These are phyloP conservation scores for Paraphaeosphaeria sporulosa DNA, from an alignment of 2,329 filamentous ascomycete genomes.

Conservation along the genomic window DNA sequence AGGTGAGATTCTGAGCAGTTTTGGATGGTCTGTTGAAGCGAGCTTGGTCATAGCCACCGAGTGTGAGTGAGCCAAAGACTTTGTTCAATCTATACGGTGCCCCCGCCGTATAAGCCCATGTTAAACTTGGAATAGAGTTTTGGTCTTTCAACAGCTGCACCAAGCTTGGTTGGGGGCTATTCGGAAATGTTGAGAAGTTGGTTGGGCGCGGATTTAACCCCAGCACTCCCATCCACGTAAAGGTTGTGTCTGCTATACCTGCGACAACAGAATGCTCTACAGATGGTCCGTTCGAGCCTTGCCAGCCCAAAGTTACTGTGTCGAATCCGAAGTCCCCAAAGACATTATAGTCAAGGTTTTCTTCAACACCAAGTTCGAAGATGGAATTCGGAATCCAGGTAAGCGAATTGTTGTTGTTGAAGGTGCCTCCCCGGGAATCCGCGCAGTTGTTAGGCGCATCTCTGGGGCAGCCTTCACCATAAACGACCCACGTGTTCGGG, in stretches of 20 bases:
- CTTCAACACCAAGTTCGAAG: conserved; percentile 32
- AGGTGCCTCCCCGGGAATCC: conserved; percentile 37
- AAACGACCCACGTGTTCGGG: conserved; percentile 43
- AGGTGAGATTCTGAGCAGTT: conserved; percentile 25
- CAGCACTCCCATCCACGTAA: conserved; percentile 32
- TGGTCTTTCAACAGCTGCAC: conserved; percentile 32
- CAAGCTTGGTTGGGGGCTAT: conserved; percentile 37
- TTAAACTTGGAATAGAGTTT: conserved; percentile 39
- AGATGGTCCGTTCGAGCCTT: conserved; percentile 21
- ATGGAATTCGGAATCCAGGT: conserved; percentile 42
- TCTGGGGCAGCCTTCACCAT: conserved; percentile 37
- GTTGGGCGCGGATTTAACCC: conserved; percentile 31
- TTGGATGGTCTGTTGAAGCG: conserved; percentile 34
- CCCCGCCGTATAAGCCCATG: conserved; percentile 50
- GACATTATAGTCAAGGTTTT: conserved; percentile 27
- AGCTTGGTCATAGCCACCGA: conserved; percentile 51
- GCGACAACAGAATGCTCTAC: conserved; percentile 46
- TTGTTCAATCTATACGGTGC: conserved; percentile 29
- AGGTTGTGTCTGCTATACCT: conserved; percentile 44
- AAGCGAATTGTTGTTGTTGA: conserved; percentile 39
- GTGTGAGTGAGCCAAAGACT: conserved; percentile 32
- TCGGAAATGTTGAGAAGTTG: conserved; percentile 46
- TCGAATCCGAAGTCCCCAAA: conserved; percentile 47
- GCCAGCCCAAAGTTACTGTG: conserved; percentile 36
- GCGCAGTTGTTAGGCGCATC: conserved; percentile 36